Percentiles rank a stretch among this genome's conserved stretches.
Conservation (phyloP, 495 filamentous ascomycete genomes). For the Penicillium canescens region DNA sequence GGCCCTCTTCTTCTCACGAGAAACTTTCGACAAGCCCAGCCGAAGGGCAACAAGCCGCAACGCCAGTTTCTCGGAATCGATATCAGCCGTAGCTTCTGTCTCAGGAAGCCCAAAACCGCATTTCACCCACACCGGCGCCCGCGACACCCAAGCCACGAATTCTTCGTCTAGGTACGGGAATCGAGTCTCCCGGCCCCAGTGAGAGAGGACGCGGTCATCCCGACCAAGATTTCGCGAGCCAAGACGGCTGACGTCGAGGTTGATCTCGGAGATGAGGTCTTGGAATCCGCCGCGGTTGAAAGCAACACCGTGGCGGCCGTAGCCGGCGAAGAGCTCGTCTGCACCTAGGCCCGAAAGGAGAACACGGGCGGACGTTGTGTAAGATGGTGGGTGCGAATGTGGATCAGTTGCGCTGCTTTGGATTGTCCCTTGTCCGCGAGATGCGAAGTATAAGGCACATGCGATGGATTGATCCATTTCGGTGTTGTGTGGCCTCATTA, state of each 20-base stretch:
- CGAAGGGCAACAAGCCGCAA: constrained; percentile 75
- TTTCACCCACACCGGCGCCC: constrained; percentile 74
- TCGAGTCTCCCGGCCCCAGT: constrained; percentile 89
- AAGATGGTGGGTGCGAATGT: constrained; percentile 28
- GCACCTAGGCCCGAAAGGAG: constrained; percentile 92
- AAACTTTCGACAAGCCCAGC: constrained; percentile 67
- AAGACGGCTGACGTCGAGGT: constrained; percentile 82
- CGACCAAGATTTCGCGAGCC: constrained; percentile 92
- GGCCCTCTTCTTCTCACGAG: constrained; percentile 88
- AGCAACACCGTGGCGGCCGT: constrained; percentile 78
- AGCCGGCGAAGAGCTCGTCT: constrained; percentile 95
- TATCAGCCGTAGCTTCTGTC: constrained; percentile 10
- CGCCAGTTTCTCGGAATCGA: constrained; percentile 80
- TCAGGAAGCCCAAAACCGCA: constrained; percentile 66
- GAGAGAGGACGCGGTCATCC: constrained; percentile 85
- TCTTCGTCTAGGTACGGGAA: constrained; percentile 91
- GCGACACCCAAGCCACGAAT: constrained; percentile 78
- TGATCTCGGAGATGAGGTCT: constrained; percentile 78
- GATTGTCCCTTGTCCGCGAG: constrained; percentile 66
- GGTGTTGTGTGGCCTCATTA: constrained; percentile 92
- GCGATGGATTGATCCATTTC: constrained; percentile 99
- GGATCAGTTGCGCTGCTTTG: background rate
- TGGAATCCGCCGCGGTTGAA: constrained; percentile 65
- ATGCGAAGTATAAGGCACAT: constrained; percentile 88
- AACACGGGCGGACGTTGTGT: constrained; percentile 74